Conservation (phyloP, 768 basidiomycete species). For the Naganishia vishniacii region DNA sequence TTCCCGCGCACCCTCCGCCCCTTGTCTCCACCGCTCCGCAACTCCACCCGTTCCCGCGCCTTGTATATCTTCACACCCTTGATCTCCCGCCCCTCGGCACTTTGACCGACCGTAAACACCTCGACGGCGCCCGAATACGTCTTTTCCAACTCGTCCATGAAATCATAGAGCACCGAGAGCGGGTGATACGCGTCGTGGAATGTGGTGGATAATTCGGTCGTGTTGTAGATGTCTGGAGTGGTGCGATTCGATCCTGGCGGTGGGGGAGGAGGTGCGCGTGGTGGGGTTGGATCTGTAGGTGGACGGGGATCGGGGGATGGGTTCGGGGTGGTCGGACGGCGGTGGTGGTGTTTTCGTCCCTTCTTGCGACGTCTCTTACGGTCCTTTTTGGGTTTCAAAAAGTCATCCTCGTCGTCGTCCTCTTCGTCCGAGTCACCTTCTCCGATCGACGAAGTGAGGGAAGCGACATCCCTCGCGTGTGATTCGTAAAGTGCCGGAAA, state of each 20-base stretch:
- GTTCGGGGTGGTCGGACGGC: too few species aligned
- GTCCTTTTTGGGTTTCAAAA: not conserved
- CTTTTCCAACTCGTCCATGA: conserved; percentile 34
- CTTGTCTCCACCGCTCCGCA: conserved; percentile 26
- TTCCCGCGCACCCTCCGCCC: conserved; percentile 18
- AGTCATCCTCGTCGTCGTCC: not conserved
- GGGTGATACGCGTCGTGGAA: conserved; percentile 45
- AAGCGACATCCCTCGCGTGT: conserved; percentile 1
- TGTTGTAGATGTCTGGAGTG: conserved; percentile 32
- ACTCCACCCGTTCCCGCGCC: conserved; percentile 18
- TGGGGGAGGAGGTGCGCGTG: conserved; percentile 3
- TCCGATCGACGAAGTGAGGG: not conserved
- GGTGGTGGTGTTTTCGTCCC: conserved; percentile 12
- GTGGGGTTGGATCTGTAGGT: conserved; percentile 10
- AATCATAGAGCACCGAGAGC: conserved; percentile 37
- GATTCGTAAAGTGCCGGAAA: conserved; percentile 4
- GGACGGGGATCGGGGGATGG: conserved; percentile 24
- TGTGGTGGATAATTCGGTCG: conserved; percentile 33
- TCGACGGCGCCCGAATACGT: conserved; percentile 33
- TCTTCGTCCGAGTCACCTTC: not conserved
- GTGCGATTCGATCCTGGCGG: conserved; percentile 33
- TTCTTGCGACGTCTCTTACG: not conserved
- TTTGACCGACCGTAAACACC: conserved; percentile 36
- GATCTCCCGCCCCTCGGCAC: conserved; percentile 39
- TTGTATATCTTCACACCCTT: conserved; percentile 32